Evolutionary conservation across 169 alveolate species (phyloP).

Genomic region (Plasmodium coatneyi): DNA sequence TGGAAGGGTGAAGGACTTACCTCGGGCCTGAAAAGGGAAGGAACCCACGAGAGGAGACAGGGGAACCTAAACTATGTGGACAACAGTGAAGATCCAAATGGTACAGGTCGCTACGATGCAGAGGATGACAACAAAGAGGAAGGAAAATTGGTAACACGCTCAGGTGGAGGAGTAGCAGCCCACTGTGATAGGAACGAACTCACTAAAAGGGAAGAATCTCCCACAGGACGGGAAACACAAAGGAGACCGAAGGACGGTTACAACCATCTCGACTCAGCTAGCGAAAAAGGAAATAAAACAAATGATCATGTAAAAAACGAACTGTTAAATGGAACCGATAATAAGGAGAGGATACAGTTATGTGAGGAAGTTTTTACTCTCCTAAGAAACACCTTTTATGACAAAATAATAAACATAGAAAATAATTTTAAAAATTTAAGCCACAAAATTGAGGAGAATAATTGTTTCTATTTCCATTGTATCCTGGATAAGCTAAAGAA

Average conservation of each 20-base stretch:
- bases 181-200: neutral
- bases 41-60: neutral
- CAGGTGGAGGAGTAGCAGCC: neutral
- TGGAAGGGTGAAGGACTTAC: slow-evolving; percentile 1
- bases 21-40: neutral
- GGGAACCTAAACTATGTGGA: neutral
- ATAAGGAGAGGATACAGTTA: slow-evolving; percentile 18
- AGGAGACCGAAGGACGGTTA: slow-evolving; percentile 1
- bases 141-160: neutral
- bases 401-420: slow-evolving; percentile 45
- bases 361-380: slow-evolving; percentile 36
- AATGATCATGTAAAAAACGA: neutral
- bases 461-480: slow-evolving; percentile 48
- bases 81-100: neutral
- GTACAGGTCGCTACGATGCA: neutral
- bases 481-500: slow-evolving; percentile 42
- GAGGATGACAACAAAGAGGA: neutral
- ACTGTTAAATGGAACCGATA: neutral
- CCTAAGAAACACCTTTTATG: slow-evolving; percentile 12
- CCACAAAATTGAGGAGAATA: slow-evolving; percentile 47
- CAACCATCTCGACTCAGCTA: neutral
- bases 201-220: neutral
- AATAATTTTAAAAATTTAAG: slow-evolving; percentile 60
- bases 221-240: neutral
- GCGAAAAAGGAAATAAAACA: neutral